Evolutionary conservation across 2,329 filamentous ascomycete genomes (phyloP).

Genomic region (Pseudomassariella vexata): DNA sequence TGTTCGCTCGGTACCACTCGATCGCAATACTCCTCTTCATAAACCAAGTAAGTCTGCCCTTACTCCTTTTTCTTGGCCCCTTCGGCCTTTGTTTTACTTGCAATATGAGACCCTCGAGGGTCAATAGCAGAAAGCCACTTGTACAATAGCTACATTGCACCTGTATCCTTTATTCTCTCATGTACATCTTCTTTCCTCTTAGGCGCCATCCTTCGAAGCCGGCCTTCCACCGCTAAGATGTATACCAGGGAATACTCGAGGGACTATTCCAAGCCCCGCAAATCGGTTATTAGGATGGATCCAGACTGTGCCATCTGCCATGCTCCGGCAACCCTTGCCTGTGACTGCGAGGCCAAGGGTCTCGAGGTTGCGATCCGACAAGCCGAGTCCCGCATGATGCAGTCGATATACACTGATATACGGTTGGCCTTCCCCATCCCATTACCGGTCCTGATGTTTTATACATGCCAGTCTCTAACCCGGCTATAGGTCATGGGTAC

Average conservation of each 20-base stretch:
- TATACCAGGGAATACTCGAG: slow-evolving; percentile 39
- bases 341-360: slow-evolving; percentile 62
- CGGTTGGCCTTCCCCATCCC: slow-evolving; percentile 37
- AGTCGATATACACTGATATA: slow-evolving; percentile 56
- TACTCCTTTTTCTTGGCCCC: slow-evolving; percentile 14
- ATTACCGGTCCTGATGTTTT: slow-evolving; percentile 4
- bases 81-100: slow-evolving; percentile 8
- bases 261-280: slow-evolving; percentile 28
- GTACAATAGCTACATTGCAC: slow-evolving; percentile 22
- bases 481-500: slow-evolving; percentile 52
- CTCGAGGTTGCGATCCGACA: slow-evolving; percentile 58
- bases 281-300: slow-evolving; percentile 57
- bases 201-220: slow-evolving; percentile 19
- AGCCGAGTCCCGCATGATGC: slow-evolving; percentile 60
- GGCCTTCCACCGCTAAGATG: slow-evolving; percentile 41
- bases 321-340: slow-evolving; percentile 50
- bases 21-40: slow-evolving; percentile 26
- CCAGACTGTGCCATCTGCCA: slow-evolving; percentile 64
- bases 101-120: slow-evolving; percentile 30
- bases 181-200: slow-evolving; percentile 16
- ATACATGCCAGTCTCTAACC: slow-evolving; percentile 4
- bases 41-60: slow-evolving; percentile 26
- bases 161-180: slow-evolving; percentile 13
- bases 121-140: slow-evolving; percentile 25
- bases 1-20: too few relatives aligned